Evolutionary conservation across 163 green algal genomes (phyloP), one percentile per base, ranked within the genome.

Genomic region (Chloroidium sp.): DNA sequence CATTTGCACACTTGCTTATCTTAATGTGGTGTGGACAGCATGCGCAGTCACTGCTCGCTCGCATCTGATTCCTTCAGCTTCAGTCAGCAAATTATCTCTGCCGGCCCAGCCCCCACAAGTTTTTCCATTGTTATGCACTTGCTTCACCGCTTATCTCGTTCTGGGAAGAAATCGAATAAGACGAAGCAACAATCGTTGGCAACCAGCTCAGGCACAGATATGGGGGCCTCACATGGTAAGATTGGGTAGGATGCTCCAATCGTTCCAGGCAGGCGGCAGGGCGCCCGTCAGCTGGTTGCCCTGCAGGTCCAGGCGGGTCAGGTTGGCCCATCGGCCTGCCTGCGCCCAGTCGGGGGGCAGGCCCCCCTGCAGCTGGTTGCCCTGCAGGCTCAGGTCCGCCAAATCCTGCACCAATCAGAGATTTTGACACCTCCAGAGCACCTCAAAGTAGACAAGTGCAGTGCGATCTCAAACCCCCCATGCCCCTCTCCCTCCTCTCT

Each of bases 261-360:
- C 59, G 78, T 75, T 80, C 69, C 76, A 83, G 13, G 77, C 8
- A 58, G 79, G 79, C 4, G 79, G 80, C 3, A 84, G 6, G n/a
- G 76, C 57, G 69, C 83, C 84, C 62, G 0, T 61, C 59, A 87
- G 76, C 62, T 79, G 69, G 79, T 88, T 88, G 64, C 60, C 68
- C 13, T 13, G 59, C 74, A 86, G 76, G 2, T 67, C 58, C 67
- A 86, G 72, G 58, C 69, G 61, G 59, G 81, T 3, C 57, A 88
- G 81, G 10, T 13, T 61, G 0, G 76, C 61, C 6, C 57, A 69
- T 13, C 72, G 13, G 61, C 59, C 77, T 57, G 1, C 2, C 10
- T 2, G 2, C 6, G 68, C 79, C 81, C 84, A 88, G 62, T 3
- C 14, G 12, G 62, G 36, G 1, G 84, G 81, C 81, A 87, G 81